Percentiles rank a stretch among this genome's conserved stretches.
phyloP scores from a whole-genome alignment of 2,329 filamentous ascomycete genomes.

The Cladophialophora carrionii region DNA sequence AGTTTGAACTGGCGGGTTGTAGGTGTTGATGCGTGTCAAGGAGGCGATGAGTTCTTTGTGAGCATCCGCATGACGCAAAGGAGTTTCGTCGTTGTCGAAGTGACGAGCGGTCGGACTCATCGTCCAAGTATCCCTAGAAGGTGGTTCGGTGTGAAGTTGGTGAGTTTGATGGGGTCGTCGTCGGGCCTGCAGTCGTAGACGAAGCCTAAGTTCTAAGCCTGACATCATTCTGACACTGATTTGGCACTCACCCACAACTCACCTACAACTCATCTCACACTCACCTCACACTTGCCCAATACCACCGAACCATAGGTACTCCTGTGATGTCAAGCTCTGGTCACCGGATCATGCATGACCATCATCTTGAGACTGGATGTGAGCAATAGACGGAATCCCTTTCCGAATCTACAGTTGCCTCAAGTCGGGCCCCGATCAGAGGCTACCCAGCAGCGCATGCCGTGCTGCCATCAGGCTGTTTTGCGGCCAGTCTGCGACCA shows the following conservation, averaged over 20 bases:
- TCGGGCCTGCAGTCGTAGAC: too few species aligned
- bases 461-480: too few species aligned
- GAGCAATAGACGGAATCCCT: neutral
- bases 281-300: too few species aligned
- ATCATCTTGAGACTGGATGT: neutral
- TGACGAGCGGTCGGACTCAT: slow-evolving; percentile 49
- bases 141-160: neutral
- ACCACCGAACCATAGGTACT: neutral
- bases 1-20: slow-evolving; percentile 38
- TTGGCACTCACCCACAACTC: neutral
- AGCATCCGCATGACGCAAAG: slow-evolving; percentile 21
- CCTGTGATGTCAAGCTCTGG: neutral
- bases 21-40: slow-evolving; percentile 36
- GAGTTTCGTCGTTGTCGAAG: slow-evolving; percentile 20
- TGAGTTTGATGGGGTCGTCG: neutral
- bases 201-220: neutral
- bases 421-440: too few species aligned
- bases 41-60: slow-evolving; percentile 33
- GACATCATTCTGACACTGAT: neutral
- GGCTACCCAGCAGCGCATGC: too few species aligned
- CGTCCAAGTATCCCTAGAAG: slow-evolving; percentile 44
- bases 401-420: too few species aligned
- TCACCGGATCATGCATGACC: neutral
- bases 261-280: too few species aligned
- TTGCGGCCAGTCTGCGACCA: too few species aligned